A percentile compares a stretch with the other conserved stretches of the same genome.
Evolutionary conservation across 2,329 filamentous ascomycete genomes (phyloP).

Genomic region (Tolypocladium amazonense): DNA sequence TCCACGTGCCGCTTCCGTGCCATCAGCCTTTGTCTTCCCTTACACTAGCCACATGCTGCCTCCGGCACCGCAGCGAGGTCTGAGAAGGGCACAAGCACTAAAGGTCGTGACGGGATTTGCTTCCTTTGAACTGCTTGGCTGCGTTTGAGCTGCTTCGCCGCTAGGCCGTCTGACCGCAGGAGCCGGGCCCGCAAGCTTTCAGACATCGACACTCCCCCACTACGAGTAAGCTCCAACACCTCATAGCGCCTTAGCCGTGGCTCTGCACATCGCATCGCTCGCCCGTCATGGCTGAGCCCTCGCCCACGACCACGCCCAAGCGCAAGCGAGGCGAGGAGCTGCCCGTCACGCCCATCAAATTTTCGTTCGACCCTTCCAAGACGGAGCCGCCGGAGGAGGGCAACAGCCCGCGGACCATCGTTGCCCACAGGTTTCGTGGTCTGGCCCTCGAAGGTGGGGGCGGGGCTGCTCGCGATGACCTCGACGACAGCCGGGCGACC

Average conservation of each 20-base stretch:
- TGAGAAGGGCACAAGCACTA: background rate
- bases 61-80: background rate
- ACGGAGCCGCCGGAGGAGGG: slow-evolving; percentile 30
- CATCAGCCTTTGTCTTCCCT: background rate
- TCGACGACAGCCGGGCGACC: slow-evolving; percentile 17
- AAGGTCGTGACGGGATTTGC: background rate
- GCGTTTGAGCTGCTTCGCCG: background rate
- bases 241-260: background rate
- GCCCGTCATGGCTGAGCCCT: slow-evolving; percentile 7
- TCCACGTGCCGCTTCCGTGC: background rate
- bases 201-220: background rate
- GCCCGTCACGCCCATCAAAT: slow-evolving; percentile 24
- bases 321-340: slow-evolving; percentile 31
- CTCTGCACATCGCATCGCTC: background rate
- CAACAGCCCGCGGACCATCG: slow-evolving; percentile 40
- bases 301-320: slow-evolving; percentile 27
- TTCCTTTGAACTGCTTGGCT: background rate
- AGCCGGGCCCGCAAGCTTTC: background rate
- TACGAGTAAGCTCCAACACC: too few relatives aligned
- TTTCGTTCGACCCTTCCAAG: slow-evolving; percentile 33
- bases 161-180: background rate
- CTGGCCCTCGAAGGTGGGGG: slow-evolving; percentile 36
- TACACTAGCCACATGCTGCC: background rate
- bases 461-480: slow-evolving; percentile 26
- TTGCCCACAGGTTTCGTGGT: slow-evolving; percentile 41